Conservation (phyloP, 2,329 filamentous ascomycete species). For the Paracoccidioides lutzii region DNA sequence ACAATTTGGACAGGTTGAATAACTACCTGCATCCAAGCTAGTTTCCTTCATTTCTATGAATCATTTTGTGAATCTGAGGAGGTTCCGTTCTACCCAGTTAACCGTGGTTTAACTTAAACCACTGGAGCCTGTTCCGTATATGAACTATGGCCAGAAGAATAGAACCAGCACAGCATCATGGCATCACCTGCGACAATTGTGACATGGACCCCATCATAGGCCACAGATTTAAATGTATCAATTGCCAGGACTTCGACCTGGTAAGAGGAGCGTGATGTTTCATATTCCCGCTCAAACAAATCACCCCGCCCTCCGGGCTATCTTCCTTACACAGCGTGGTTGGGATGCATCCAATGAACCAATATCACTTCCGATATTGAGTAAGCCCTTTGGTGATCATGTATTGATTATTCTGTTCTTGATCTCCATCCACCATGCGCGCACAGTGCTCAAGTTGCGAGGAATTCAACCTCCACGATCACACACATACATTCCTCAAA, state of each 20-base stretch:
- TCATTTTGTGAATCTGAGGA: too few species aligned
- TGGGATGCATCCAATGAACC: too few species aligned
- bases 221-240: constrained; percentile 6
- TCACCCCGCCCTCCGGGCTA: too few species aligned
- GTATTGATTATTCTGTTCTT: neutral
- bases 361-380: too few species aligned
- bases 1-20: too few species aligned
- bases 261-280: constrained; percentile 1
- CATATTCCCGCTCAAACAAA: neutral
- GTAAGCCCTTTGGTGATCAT: too few species aligned
- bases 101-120: too few species aligned
- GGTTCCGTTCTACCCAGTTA: too few species aligned
- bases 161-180: constrained; percentile 1
- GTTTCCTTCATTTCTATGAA: too few species aligned
- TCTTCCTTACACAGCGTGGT: too few species aligned
- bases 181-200: constrained; percentile 5
- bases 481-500: constrained; percentile 5
- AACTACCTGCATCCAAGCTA: too few species aligned
- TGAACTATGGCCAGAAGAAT: neutral
- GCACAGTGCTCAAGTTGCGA: constrained; percentile 3
- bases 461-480: constrained; percentile 1
- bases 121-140: too few species aligned
- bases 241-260: constrained; percentile 5
- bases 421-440: neutral
- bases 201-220: neutral